phyloP scores from a whole-genome alignment of 495 filamentous ascomycete genomes.

The Penicillium macrosclerotiorum region DNA sequence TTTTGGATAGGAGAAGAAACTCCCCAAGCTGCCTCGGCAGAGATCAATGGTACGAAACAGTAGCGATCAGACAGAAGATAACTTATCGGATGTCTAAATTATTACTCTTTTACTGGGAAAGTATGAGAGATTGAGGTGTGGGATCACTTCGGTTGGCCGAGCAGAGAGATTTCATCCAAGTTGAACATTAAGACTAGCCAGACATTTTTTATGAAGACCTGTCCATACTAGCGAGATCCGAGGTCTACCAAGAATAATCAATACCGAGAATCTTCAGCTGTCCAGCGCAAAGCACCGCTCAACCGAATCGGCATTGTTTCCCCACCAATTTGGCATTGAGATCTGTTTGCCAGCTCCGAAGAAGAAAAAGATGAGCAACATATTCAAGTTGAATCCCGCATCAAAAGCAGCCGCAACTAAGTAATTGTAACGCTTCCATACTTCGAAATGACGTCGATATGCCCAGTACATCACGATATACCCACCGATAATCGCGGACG shows the following conservation, averaged over 20 bases:
- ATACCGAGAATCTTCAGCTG: background rate
- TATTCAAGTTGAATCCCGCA: conserved; percentile 56
- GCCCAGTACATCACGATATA: conserved; percentile 57
- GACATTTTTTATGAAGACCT: too few relatives aligned
- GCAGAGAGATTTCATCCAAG: too few relatives aligned
- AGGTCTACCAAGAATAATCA: background rate
- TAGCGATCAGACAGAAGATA: too few relatives aligned
- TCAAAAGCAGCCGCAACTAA: conserved; percentile 56
- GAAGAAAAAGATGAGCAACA: conserved; percentile 55
- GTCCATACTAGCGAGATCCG: too few relatives aligned
- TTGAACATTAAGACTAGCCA: too few relatives aligned
- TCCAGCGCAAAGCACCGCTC: conserved; percentile 36
- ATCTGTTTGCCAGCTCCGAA: conserved; percentile 52
- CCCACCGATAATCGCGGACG: conserved; percentile 54
- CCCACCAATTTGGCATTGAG: conserved; percentile 59
- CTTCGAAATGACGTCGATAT: conserved; percentile 49
- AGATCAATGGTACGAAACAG: too few relatives aligned
- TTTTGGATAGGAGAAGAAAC: too few relatives aligned
- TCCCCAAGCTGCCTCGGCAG: too few relatives aligned
- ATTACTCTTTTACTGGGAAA: too few relatives aligned
- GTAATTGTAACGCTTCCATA: conserved; percentile 58
- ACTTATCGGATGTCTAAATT: too few relatives aligned
- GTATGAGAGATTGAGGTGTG: too few relatives aligned
- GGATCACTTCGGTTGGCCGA: too few relatives aligned
- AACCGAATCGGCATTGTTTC: conserved; percentile 41